These are phyloP conservation scores for Porodaedalea pini DNA, from an alignment of 1,284 basidiomycete genomes.

Conservation along the genomic window DNA sequence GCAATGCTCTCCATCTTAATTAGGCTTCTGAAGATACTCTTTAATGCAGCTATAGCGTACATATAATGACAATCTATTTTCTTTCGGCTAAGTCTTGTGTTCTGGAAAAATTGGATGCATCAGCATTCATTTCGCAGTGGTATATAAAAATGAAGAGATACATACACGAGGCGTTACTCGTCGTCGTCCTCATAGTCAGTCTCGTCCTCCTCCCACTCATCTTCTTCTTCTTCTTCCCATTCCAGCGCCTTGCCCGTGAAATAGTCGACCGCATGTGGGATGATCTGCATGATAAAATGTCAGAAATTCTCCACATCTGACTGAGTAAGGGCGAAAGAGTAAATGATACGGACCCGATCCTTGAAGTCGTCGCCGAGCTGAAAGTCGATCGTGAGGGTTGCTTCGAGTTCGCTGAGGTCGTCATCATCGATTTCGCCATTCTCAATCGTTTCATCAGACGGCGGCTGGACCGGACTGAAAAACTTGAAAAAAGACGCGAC, in stretches of 20 bases:
- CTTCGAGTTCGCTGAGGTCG: constrained; percentile 86
- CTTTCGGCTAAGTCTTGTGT: no score
- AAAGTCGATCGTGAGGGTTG: constrained; percentile 94
- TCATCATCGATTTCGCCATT: constrained; percentile 82
- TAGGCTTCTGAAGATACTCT: no score
- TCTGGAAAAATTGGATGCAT: neutral
- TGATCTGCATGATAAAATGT: constrained; percentile 53
- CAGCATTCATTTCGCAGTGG: neutral
- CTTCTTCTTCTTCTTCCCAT: constrained; percentile 77
- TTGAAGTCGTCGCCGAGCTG: constrained; percentile 98
- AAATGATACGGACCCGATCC: constrained; percentile 53
- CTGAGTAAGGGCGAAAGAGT: neutral
- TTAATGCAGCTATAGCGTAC: no score
- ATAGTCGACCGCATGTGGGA: constrained; percentile 92
- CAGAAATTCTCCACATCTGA: neutral
- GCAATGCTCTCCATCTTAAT: no score
- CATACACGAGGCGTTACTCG: neutral
- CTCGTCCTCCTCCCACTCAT: constrained; percentile 63
- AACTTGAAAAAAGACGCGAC: constrained; percentile 98
- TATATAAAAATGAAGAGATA: no score
- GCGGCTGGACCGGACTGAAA: constrained; percentile 83
- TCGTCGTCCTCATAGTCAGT: constrained; percentile 49
- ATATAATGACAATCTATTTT: no score
- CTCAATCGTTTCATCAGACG: constrained; percentile 66
- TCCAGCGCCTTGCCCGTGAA: constrained; percentile 96